These are phyloP conservation scores for Clavispora vitiphila DNA, from an alignment of 805 yeast genomes.

Conservation along the genomic window DNA sequence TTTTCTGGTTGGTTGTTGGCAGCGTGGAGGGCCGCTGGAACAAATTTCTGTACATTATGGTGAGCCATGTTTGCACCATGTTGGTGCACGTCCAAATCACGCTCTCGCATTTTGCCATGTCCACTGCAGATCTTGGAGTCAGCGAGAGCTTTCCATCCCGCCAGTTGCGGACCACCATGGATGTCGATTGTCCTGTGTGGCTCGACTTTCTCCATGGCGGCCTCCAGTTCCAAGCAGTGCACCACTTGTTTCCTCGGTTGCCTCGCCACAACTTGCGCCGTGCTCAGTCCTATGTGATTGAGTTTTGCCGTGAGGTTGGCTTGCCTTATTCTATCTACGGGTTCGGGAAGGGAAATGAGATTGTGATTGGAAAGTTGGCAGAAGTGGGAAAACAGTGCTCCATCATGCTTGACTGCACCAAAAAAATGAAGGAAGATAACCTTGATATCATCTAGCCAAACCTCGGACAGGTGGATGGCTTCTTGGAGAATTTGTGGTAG, in stretches of 20 bases:
- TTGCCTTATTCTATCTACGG: conserved; percentile 80
- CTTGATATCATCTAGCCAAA: conserved; percentile 3
- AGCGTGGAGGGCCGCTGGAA: conserved; percentile 49
- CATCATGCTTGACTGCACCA: conserved; percentile 69
- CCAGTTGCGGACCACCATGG: conserved; percentile 90
- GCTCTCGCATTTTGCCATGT: conserved; percentile 88
- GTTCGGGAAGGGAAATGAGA: conserved; percentile 69
- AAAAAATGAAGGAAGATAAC: conserved; percentile 54
- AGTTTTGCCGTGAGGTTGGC: conserved; percentile 73
- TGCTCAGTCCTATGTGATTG: conserved; percentile 66
- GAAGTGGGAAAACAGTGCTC: conserved; percentile 78
- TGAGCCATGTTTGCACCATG: conserved; percentile 80
- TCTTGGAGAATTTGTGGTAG: too few relatives aligned
- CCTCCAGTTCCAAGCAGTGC: conserved; percentile 85
- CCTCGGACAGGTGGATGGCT: too few relatives aligned
- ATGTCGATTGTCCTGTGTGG: conserved; percentile 92
- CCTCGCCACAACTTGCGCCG: conserved; percentile 83
- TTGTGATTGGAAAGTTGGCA: conserved; percentile 62
- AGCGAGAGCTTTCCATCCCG: conserved; percentile 75
- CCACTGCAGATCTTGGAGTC: conserved; percentile 79
- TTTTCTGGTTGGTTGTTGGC: conserved; percentile 60
- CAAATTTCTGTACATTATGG: conserved; percentile 56
- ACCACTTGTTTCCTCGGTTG: conserved; percentile 82
- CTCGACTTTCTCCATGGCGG: conserved; percentile 90
- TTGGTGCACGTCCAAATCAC: conserved; percentile 93